A percentile compares a stretch with the other conserved stretches of the same genome.
These are phyloP conservation scores for Protomyces arabidopsidicola DNA, from an alignment of 1,139 yeast species.

Conservation along the genomic window DNA sequence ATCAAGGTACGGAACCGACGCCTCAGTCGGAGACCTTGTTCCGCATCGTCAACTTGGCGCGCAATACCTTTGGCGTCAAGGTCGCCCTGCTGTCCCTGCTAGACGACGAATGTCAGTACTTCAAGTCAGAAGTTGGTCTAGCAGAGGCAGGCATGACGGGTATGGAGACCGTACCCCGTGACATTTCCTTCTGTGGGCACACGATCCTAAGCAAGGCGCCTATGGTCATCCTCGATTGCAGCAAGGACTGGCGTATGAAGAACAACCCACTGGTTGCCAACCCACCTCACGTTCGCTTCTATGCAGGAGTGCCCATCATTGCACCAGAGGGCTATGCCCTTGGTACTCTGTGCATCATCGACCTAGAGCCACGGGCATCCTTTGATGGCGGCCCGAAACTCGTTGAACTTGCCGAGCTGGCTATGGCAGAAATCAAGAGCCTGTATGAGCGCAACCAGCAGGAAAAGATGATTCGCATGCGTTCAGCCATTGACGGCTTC, in stretches of 20 bases:
- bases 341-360: constrained; percentile 33
- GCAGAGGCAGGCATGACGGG: constrained; percentile 15
- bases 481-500: constrained; percentile 11
- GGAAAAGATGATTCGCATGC: constrained; percentile 19
- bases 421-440: constrained; percentile 27
- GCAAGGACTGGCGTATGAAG: constrained; percentile 33
- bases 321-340: constrained; percentile 29
- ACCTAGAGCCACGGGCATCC: constrained; percentile 29
- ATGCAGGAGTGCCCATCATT: constrained; percentile 34
- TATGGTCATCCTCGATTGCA: constrained; percentile 31
- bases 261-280: constrained; percentile 32
- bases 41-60: constrained; percentile 21
- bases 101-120: constrained; percentile 26
- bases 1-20: constrained; percentile 8
- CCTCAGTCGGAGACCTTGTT: constrained; percentile 22
- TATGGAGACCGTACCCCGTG: constrained; percentile 28
- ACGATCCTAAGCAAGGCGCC: constrained; percentile 31
- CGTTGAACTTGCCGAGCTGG: constrained; percentile 30
- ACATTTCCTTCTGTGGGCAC: constrained; percentile 32
- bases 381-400: constrained; percentile 27
- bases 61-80: constrained; percentile 23
- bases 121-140: constrained; percentile 25
- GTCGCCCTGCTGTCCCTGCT: constrained; percentile 20
- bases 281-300: constrained; percentile 31
- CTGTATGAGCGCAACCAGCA: constrained; percentile 24